These are phyloP conservation scores for Pascua guehoae DNA, from an alignment of 1,284 basidiomycete species.

Conservation along the genomic window DNA sequence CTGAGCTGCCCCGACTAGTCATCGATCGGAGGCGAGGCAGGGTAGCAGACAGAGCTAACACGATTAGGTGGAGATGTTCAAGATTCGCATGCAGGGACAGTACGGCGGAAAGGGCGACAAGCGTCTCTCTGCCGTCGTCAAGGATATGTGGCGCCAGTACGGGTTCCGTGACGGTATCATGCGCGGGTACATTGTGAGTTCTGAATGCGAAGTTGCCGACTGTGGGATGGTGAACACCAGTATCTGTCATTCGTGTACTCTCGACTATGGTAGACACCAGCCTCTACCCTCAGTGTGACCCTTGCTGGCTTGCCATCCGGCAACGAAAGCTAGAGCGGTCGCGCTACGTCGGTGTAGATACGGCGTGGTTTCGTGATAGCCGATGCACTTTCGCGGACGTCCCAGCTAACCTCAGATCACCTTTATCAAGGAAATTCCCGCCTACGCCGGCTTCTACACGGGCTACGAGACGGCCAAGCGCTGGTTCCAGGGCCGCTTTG, in stretches of 20 bases:
- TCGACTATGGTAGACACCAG: no score
- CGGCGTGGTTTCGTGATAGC: no score
- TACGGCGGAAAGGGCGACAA: constrained; percentile 63
- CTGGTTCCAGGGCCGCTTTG: constrained; percentile 54
- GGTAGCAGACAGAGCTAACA: background rate
- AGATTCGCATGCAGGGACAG: constrained; percentile 88
- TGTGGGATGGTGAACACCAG: background rate
- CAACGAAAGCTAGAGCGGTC: no score
- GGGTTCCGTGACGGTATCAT: constrained; percentile 85
- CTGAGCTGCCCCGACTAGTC: background rate
- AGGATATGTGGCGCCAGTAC: constrained; percentile 78
- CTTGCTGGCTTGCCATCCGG: no score
- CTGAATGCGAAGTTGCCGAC: no score
- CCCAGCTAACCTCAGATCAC: constrained; percentile 62
- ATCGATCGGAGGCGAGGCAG: constrained; percentile 18
- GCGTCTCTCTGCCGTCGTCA: constrained; percentile 64
- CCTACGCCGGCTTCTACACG: constrained; percentile 74
- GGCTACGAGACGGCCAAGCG: constrained; percentile 88
- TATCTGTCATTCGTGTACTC: background rate
- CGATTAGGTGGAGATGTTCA: constrained; percentile 54
- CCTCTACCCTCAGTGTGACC: no score
- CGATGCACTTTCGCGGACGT: no score
- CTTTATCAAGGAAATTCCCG: constrained; percentile 85
- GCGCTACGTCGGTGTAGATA: no score
- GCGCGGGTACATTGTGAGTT: constrained; percentile 87